Evolutionary conservation across 306 rosid genomes (phyloP), one percentile per base, ranked within the genome.

Genomic region (Cucurbita pepo): DNA sequence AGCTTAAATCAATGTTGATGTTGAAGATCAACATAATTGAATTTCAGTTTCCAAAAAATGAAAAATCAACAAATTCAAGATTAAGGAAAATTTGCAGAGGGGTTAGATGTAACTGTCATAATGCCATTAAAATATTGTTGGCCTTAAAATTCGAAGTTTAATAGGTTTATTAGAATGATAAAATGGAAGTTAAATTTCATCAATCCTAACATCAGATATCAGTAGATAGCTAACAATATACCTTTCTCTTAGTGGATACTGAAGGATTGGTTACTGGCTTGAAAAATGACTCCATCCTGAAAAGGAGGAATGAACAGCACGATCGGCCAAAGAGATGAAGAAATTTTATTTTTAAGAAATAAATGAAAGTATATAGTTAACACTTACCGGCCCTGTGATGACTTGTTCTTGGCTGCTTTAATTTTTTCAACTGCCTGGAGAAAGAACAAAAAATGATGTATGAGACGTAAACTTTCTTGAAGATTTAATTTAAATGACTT

Each of bases 341-440:
- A 58, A 59, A 3, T 43, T 63, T 63, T 18, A 41, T 63, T 3
- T 9, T 38, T 40, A 8, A 10, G 10, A 9, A 63, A 9, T 63
- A n/a, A 41, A 63, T 40, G 48, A 40, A 63, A 40, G 56, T 19
- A 16, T 5, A 55, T 43, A n/a, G 40, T 6, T 3, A 53, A 55
- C 16, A 72, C 25, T n/a, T 73, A 90, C 97, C 98, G 90, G 77
- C 98, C 98, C 78, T 94, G 98, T 43, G 97, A 81, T 43, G 92
- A 81, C 87, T 94, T 88, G 90, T 85, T 89, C 87, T 94, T 94
- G 72, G 97, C 92, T 5, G 94, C 96, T 86, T 94, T 94, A 74
- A 90, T 94, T 83, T 94, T 94, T 80, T 90, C 98, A 77, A 90
- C 84, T 74, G 97, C 96, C 98, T 94, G 67, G 81, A 43, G 62